Evolutionary conservation across 768 basidiomycete genomes (phyloP).

Genomic region (Postia placenta): DNA sequence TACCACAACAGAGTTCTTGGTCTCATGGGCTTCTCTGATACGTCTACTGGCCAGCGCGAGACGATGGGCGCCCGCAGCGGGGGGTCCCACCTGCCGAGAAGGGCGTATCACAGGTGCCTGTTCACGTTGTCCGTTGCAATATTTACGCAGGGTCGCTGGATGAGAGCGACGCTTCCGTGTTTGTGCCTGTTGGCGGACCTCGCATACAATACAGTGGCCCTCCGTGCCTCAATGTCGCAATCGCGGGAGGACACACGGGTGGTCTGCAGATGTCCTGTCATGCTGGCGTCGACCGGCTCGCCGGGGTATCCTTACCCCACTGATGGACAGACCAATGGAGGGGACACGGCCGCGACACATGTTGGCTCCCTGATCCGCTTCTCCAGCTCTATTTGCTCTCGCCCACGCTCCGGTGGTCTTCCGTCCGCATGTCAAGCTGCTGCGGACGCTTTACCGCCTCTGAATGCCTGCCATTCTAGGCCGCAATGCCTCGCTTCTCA

Average conservation of each 20-base stretch:
- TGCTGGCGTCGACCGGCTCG: background rate
- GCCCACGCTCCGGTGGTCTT: no score
- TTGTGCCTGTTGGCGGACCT: background rate
- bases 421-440: no score
- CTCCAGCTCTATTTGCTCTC: background rate
- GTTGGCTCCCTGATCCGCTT: background rate
- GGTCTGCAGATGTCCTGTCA: background rate
- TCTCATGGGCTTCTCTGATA: background rate
- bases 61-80: background rate
- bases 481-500: no score
- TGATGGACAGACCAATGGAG: no score
- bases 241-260: background rate
- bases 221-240: background rate
- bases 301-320: background rate
- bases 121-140: background rate
- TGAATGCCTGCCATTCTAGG: no score
- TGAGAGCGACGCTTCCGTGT: background rate
- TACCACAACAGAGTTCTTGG: background rate
- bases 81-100: background rate
- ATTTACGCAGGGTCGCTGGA: background rate
- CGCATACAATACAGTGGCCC: background rate
- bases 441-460: no score
- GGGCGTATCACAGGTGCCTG: background rate
- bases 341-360: no score
- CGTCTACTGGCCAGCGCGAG: background rate